Conservation (phyloP, 768 basidiomycete species). For the Boletellus ananiceps region DNA sequence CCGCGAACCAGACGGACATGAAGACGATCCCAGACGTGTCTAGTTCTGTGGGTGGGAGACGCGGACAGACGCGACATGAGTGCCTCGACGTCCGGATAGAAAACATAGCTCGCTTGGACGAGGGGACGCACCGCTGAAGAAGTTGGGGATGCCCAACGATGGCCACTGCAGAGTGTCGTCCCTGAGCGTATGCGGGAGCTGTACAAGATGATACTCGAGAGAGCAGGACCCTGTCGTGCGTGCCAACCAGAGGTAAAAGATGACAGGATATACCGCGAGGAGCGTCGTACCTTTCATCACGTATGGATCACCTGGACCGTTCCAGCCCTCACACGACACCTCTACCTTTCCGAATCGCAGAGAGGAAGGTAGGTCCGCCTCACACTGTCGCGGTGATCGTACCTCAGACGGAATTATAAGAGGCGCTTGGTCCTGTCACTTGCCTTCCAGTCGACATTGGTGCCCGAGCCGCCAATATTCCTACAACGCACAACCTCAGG, state of each 20-base stretch:
- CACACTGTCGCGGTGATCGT: constrained; percentile 51
- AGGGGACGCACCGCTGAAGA: constrained; percentile 21
- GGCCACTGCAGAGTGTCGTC: constrained; percentile 16
- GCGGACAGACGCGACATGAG: too few species aligned
- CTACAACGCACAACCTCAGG: constrained; percentile 85
- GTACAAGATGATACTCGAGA: constrained; percentile 76
- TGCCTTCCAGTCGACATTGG: constrained; percentile 90
- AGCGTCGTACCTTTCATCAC: constrained; percentile 68
- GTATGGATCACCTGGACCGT: constrained; percentile 71
- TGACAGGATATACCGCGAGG: not conserved
- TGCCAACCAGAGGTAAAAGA: not conserved
- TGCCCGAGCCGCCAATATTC: constrained; percentile 72
- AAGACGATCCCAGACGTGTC: constrained; percentile 49
- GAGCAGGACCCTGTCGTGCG: constrained; percentile 70
- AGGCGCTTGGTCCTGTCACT: constrained; percentile 18
- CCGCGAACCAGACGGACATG: constrained; percentile 50
- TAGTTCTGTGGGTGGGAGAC: constrained; percentile 34
- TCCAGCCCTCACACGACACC: constrained; percentile 91
- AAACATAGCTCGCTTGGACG: not conserved
- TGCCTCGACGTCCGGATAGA: too few species aligned
- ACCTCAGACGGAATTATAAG: constrained; percentile 7
- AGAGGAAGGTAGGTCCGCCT: constrained; percentile 81
- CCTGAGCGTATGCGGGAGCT: constrained; percentile 45
- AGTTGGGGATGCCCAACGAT: constrained; percentile 6
- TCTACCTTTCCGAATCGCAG: constrained; percentile 82